A percentile compares a stretch with the other conserved stretches of the same genome.
Conservation (phyloP, 2,329 filamentous ascomycete species). For the Verticillium isaacii region DNA sequence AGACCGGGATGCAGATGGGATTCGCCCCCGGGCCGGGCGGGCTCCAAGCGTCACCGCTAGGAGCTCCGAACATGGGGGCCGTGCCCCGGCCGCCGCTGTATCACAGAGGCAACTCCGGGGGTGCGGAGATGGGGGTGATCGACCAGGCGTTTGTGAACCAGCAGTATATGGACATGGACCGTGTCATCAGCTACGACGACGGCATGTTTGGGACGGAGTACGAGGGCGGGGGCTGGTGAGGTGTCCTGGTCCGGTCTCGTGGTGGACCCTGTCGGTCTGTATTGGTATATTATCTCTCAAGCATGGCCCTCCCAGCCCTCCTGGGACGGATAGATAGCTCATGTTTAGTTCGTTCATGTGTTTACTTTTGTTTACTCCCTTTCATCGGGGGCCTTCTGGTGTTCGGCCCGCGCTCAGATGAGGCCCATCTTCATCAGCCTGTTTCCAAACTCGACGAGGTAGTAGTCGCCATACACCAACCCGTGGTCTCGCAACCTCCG, state of each 20-base stretch:
- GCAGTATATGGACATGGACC: conserved; percentile 14
- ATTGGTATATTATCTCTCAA: not conserved
- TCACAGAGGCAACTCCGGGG: conserved; percentile 1
- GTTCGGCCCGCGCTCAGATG: not conserved
- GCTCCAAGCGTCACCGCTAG: not conserved
- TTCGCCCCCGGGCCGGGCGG: not conserved
- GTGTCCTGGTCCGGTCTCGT: not conserved
- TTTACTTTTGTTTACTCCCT: not conserved
- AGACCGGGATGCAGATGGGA: not conserved
- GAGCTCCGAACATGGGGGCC: not conserved
- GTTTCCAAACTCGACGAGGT: conserved; percentile 42
- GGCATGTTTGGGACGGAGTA: conserved; percentile 14
- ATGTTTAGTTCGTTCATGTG: not conserved
- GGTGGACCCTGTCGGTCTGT: not conserved
- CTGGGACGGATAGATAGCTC: not conserved
- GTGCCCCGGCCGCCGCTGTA: not conserved
- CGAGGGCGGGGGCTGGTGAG: conserved; percentile 8
- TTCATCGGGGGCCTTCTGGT: not conserved
- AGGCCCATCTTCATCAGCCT: conserved; percentile 33
- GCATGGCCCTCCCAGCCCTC: not conserved
- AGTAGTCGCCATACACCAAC: conserved; percentile 46
- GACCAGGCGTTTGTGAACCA: conserved; percentile 14
- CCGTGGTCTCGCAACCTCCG: conserved; percentile 29
- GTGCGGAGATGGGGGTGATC: conserved; percentile 16
- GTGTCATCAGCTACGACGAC: conserved; percentile 19